Evolutionary conservation across 805 yeast species (phyloP).

Genomic region (Candida khao-thaluensis): DNA sequence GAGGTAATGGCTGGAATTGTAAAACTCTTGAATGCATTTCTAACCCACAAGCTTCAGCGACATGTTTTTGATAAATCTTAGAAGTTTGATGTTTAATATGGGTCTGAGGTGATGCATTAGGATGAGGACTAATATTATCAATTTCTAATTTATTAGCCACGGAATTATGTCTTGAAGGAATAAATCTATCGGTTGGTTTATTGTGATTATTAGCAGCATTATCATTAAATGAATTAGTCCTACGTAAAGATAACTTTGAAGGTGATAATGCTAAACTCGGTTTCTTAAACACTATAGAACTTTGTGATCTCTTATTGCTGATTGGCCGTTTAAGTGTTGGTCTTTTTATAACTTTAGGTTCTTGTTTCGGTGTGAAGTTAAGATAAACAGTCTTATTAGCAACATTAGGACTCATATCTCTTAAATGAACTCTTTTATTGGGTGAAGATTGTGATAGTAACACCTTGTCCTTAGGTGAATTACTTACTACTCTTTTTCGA

Average conservation of each 20-base stretch:
- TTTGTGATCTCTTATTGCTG: constrained; percentile 24
- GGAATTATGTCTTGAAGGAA: constrained; percentile 43
- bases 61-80: constrained; percentile 68
- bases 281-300: constrained; percentile 21
- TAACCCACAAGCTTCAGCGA: constrained; percentile 93
- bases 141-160: constrained; percentile 36
- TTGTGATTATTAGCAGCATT: constrained; percentile 27
- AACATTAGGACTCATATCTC: constrained; percentile 39
- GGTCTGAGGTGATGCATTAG: constrained; percentile 51
- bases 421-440: constrained; percentile 27
- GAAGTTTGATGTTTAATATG: constrained; percentile 55
- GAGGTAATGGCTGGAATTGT: constrained; percentile 85
- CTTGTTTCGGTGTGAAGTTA: constrained; percentile 15
- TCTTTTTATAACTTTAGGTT: constrained; percentile 9
- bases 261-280: constrained; percentile 21
- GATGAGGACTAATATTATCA: constrained; percentile 34
- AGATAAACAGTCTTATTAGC: constrained; percentile 25
- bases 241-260: constrained; percentile 26
- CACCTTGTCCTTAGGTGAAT: constrained; percentile 12
- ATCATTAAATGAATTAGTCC: constrained; percentile 34
- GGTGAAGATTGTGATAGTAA: constrained; percentile 9
- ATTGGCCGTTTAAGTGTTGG: constrained; percentile 21
- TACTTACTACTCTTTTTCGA: constrained; percentile 8
- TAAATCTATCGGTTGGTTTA: constrained; percentile 39
- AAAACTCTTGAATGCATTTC: constrained; percentile 78